Evolutionary conservation across 2,329 filamentous ascomycete genomes (phyloP).

Genomic region (Ascosphaera pollenicola): DNA sequence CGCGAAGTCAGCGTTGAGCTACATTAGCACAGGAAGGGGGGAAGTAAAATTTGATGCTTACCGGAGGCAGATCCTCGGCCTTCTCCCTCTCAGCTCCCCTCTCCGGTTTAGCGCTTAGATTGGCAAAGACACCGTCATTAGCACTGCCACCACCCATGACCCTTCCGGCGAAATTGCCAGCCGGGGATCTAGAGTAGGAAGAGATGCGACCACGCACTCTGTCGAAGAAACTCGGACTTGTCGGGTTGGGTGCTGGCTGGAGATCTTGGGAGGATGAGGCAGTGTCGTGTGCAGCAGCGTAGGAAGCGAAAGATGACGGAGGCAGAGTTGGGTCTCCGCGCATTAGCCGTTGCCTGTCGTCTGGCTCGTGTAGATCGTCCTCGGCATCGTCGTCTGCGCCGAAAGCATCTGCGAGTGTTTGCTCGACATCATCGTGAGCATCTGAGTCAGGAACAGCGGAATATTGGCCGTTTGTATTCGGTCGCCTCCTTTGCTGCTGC

Average conservation of each 20-base stretch:
- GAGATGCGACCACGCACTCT: conserved; percentile 1
- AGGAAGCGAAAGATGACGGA: background rate
- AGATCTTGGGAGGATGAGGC: background rate
- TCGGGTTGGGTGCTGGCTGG: conserved; percentile 13
- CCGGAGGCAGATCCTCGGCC: conserved; percentile 78
- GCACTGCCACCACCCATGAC: conserved; percentile 34
- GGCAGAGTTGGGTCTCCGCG: conserved; percentile 28
- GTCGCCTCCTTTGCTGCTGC: background rate
- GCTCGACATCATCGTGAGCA: conserved; percentile 38
- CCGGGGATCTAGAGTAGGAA: background rate
- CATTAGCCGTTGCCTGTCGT: conserved; percentile 74
- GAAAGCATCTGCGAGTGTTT: conserved; percentile 81
- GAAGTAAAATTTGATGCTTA: conserved; percentile 27
- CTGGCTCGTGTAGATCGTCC: conserved; percentile 46
- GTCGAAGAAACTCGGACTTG: conserved; percentile 4
- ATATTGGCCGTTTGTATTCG: background rate
- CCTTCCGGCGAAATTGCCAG: background rate
- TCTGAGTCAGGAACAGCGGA: background rate
- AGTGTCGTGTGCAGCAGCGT: background rate
- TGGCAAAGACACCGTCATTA: conserved; percentile 91
- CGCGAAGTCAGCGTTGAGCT: conserved; percentile 10
- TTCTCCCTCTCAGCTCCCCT: conserved; percentile 36
- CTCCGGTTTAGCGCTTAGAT: conserved; percentile 77
- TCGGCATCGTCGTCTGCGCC: conserved; percentile 58
- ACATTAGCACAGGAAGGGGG: conserved; percentile 1